Conservation (phyloP, 331 rosid species). For the Malus hybrid region DNA sequence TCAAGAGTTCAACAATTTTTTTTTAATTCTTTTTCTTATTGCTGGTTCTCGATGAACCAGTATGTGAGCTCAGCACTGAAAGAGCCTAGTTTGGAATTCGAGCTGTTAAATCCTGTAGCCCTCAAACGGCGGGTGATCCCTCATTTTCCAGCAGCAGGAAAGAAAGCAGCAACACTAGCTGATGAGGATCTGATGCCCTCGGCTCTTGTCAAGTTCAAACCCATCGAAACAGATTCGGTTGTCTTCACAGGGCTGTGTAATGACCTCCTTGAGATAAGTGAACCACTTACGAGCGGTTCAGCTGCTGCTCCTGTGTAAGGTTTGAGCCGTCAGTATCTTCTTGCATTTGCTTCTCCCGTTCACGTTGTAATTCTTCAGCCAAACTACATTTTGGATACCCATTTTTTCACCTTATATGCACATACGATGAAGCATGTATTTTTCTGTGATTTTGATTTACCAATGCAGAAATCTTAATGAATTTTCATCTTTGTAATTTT, state of each 20-base stretch:
- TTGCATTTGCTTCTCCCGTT: neutral
- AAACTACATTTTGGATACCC: neutral
- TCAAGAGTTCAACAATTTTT: neutral
- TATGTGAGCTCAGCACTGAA: conserved; percentile 65
- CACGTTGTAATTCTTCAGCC: conserved; percentile 2
- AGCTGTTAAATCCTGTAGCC: conserved; percentile 66
- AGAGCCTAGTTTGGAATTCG: conserved; percentile 69
- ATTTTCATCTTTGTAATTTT: neutral
- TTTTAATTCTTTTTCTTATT: neutral
- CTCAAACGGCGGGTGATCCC: conserved; percentile 64
- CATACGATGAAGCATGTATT: conserved; percentile 11
- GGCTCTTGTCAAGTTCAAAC: conserved; percentile 81
- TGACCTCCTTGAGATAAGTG: conserved; percentile 73
- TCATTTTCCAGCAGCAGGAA: conserved; percentile 43
- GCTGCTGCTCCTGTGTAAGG: conserved; percentile 21
- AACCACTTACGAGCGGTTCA: conserved; percentile 50
- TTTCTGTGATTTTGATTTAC: neutral
- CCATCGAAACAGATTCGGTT: conserved; percentile 74
- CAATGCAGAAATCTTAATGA: neutral
- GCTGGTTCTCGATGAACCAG: conserved; percentile 28
- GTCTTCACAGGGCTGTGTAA: conserved; percentile 72
- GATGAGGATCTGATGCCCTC: conserved; percentile 88
- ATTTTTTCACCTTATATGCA: neutral
- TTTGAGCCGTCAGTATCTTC: neutral
- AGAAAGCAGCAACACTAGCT: conserved; percentile 47